Evolutionary conservation across 108 stramenopile genomes (phyloP).

Genomic region (Poteriospumella lacustris): DNA sequence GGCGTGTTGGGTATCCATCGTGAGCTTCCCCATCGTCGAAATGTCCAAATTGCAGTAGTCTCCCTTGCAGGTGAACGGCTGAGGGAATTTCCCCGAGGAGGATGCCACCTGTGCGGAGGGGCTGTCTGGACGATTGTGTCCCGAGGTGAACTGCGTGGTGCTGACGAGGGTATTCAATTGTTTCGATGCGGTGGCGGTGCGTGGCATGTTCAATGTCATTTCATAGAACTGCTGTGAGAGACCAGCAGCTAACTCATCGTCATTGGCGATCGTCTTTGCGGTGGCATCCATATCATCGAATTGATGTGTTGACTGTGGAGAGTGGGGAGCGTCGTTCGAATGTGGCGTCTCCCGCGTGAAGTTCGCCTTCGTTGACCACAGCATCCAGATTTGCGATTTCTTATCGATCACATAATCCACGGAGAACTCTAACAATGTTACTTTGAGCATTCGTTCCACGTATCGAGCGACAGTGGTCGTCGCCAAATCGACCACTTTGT

Average conservation of each 20-base stretch:
- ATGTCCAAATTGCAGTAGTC: conserved; percentile 16
- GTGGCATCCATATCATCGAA: background rate
- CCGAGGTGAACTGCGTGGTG: background rate
- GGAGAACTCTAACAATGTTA: background rate
- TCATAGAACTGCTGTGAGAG: background rate
- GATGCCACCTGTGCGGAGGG: background rate
- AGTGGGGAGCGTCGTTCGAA: too few relatives aligned
- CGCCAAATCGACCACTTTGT: conserved; percentile 5
- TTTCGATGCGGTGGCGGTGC: too few relatives aligned
- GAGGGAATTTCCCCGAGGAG: background rate
- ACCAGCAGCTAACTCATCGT: background rate
- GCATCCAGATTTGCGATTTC: conserved; percentile 20
- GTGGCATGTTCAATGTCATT: too few relatives aligned
- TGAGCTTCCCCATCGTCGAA: background rate
- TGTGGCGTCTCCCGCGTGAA: background rate
- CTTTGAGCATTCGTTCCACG: background rate
- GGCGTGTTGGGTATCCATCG: background rate
- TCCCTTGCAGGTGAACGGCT: conserved; percentile 19
- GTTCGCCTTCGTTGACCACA: background rate
- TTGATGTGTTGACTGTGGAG: too few relatives aligned
- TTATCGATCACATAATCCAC: conserved; percentile 19
- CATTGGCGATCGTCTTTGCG: background rate
- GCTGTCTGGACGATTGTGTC: background rate
- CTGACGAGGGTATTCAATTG: too few relatives aligned
- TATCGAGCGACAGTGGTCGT: conserved; percentile 12